phyloP scores from a whole-genome alignment of 2,329 filamentous ascomycete genomes.

The Aspergillus sp. region DNA sequence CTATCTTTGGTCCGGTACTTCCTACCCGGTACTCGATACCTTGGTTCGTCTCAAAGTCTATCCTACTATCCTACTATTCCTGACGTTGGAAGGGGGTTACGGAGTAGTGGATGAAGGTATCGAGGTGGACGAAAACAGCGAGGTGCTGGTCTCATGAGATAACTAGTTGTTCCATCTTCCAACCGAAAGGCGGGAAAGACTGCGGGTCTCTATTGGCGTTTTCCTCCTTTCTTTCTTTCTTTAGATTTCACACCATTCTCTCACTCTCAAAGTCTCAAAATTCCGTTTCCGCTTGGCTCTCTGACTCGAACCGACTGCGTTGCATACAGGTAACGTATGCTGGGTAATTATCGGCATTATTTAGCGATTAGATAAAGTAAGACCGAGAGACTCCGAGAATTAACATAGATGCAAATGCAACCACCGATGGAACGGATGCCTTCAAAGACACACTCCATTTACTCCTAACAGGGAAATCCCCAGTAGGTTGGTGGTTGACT shows the following conservation, averaged over 20 bases:
- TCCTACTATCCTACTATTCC: not conserved
- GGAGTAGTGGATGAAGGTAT: not conserved
- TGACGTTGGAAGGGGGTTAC: not conserved
- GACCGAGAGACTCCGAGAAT: not conserved
- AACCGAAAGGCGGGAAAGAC: too few relatives aligned
- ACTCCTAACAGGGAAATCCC: not conserved
- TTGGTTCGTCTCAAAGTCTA: conserved; percentile 2
- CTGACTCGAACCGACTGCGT: not conserved
- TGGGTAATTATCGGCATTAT: not conserved
- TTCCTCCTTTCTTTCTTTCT: too few relatives aligned
- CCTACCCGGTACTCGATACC: not conserved
- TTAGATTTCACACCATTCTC: too few relatives aligned
- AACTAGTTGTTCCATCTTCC: not conserved
- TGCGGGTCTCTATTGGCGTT: too few relatives aligned
- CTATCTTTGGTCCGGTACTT: not conserved
- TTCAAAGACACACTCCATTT: not conserved
- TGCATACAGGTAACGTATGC: too few relatives aligned
- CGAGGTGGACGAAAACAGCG: not conserved
- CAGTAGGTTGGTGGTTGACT: not conserved
- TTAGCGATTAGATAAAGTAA: not conserved
- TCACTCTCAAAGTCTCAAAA: not conserved
- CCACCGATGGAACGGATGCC: too few relatives aligned
- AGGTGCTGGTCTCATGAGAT: not conserved
- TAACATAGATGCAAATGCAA: not conserved
- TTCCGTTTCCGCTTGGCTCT: not conserved